Conservation (phyloP, 345 rosid genomes). For the Brassica incana region DNA sequence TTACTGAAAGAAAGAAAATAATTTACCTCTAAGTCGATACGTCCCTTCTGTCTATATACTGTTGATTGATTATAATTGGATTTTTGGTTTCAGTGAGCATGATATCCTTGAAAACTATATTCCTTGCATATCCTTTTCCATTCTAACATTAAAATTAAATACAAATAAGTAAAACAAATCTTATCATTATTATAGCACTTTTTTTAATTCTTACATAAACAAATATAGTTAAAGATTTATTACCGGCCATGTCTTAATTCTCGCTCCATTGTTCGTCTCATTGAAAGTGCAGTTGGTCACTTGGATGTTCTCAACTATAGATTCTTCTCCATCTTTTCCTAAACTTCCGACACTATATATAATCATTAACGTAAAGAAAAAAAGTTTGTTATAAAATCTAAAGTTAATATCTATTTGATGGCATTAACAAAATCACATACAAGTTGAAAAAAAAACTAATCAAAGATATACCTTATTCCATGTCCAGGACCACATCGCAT, state of each 20-base stretch:
- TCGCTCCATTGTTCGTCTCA: constrained; percentile 47
- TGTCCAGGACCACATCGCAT: constrained; percentile 43
- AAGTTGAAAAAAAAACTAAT: not conserved
- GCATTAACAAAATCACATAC: not conserved
- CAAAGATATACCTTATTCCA: constrained; percentile 43
- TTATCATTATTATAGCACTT: not conserved
- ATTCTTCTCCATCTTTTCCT: constrained; percentile 37
- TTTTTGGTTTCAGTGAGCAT: constrained; percentile 16
- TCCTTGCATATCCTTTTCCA: constrained; percentile 29
- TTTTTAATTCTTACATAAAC: not conserved
- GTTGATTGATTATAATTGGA: constrained; percentile 16
- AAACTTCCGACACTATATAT: constrained; percentile 58
- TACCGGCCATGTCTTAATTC: constrained; percentile 65
- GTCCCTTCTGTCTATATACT: constrained; percentile 22
- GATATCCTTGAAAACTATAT: constrained; percentile 10
- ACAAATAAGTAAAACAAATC: not conserved
- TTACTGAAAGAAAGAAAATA: not conserved
- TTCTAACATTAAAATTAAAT: not conserved
- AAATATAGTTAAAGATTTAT: not conserved
- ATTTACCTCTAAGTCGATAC: constrained; percentile 7
- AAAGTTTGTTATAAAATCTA: too few species aligned
- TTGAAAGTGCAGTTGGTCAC: constrained; percentile 46
- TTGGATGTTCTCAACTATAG: constrained; percentile 43
- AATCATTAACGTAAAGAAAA: too few species aligned
- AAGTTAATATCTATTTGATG: not conserved